Percentiles rank a stretch among this genome's conserved stretches.
phyloP scores from a whole-genome alignment of 1,139 yeast species.

The Meyerozyma sp. region DNA sequence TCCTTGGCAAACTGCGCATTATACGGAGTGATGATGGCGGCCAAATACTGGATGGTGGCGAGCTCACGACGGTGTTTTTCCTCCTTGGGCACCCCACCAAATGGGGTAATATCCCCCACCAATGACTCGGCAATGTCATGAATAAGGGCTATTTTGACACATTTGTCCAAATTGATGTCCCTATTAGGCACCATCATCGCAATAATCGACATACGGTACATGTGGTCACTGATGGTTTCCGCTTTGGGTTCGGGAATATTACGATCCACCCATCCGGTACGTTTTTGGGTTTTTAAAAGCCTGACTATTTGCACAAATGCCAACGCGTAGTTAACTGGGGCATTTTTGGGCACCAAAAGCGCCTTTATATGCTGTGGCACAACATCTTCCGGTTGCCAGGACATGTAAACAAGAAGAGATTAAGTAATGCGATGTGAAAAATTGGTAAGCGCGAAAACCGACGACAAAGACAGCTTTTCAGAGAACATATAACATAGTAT shows the following conservation, averaged over 20 bases:
- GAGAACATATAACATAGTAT: too few relatives aligned
- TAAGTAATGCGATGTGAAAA: neutral
- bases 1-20: slow-evolving; percentile 61
- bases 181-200: slow-evolving; percentile 60
- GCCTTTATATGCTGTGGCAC: slow-evolving; percentile 48
- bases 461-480: too few relatives aligned
- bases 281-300: slow-evolving; percentile 68
- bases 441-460: neutral
- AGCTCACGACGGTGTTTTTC: slow-evolving; percentile 81
- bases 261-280: slow-evolving; percentile 94
- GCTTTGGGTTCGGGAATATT: slow-evolving; percentile 45
- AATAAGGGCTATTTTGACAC: slow-evolving; percentile 81
- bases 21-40: slow-evolving; percentile 57
- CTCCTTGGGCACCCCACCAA: slow-evolving; percentile 58
- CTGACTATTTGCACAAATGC: slow-evolving; percentile 76
- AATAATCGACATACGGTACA: slow-evolving; percentile 92
- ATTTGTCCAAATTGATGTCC: slow-evolving; percentile 39
- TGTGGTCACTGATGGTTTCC: slow-evolving; percentile 89
- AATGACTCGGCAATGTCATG: slow-evolving; percentile 94
- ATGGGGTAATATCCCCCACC: slow-evolving; percentile 94
- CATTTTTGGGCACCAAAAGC: slow-evolving; percentile 27
- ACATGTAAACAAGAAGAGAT: neutral
- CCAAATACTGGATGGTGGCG: slow-evolving; percentile 64
- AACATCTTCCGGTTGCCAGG: slow-evolving; percentile 57
- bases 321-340: slow-evolving; percentile 44